These are phyloP conservation scores for Aspergillus bombycis DNA, from an alignment of 2,329 filamentous ascomycete genomes.

Conservation along the genomic window DNA sequence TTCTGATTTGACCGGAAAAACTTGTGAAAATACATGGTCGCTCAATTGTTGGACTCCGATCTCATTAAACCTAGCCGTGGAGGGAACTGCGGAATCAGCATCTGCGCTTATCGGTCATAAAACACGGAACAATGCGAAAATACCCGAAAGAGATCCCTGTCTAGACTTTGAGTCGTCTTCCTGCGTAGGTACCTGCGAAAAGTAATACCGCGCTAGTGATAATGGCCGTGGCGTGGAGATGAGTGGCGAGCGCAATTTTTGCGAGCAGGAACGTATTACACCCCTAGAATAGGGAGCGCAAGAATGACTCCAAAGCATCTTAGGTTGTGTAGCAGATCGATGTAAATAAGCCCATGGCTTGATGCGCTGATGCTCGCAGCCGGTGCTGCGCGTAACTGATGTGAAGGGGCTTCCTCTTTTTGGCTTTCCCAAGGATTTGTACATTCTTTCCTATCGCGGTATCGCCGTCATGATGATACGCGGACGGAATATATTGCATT, in stretches of 20 bases:
- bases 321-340: constrained; percentile 7
- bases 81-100: constrained; percentile 36
- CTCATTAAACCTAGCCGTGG: constrained; percentile 77
- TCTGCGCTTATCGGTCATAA: neutral
- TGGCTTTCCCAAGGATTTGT: constrained; percentile 8
- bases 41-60: constrained; percentile 95
- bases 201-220: constrained; percentile 16
- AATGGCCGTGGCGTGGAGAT: constrained; percentile 19
- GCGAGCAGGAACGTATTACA: constrained; percentile 29
- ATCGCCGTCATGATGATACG: constrained; percentile 17
- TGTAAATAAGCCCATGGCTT: constrained; percentile 26
- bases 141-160: constrained; percentile 35
- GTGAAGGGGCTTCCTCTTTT: neutral
- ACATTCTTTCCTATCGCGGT: constrained; percentile 25
- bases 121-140: neutral
- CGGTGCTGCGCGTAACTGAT: constrained; percentile 14
- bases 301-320: constrained; percentile 33
- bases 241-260: constrained; percentile 28
- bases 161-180: constrained; percentile 6
- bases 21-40: constrained; percentile 75
- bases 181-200: constrained; percentile 18
- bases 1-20: constrained; percentile 65
- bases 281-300: constrained; percentile 37
- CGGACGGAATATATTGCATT: constrained; percentile 16
- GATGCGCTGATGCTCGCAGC: constrained; percentile 21